A percentile compares a stretch with the other conserved stretches of the same genome.
Conservation (phyloP, 371 early-diverging fungal species). For the Syncephalastrum monosporum region DNA sequence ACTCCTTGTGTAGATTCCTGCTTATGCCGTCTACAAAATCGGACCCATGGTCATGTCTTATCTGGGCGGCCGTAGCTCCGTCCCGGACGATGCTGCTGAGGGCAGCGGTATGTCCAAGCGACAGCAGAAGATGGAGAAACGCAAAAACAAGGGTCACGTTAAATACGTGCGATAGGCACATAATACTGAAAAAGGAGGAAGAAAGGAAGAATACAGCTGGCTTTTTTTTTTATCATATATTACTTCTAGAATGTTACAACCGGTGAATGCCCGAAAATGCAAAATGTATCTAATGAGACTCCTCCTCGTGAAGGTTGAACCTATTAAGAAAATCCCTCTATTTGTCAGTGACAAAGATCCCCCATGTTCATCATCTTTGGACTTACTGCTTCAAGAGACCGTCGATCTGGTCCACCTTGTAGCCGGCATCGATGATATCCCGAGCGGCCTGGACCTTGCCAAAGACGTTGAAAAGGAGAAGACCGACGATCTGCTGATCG, state of each 20-base stretch:
- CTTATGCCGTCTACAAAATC: slow-evolving; percentile 58
- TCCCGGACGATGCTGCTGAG: slow-evolving; percentile 13
- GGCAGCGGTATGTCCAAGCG: slow-evolving; percentile 55
- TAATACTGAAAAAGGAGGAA: too few species aligned
- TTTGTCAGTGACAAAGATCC: not conserved
- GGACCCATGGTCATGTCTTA: slow-evolving; percentile 57
- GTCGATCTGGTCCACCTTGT: slow-evolving; percentile 48
- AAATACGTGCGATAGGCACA: slow-evolving; percentile 38
- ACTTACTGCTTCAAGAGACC: slow-evolving; percentile 41
- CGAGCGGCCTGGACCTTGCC: slow-evolving; percentile 74
- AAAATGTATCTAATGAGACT: slow-evolving; percentile 8
- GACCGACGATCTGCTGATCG: slow-evolving; percentile 65
- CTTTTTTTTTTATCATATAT: too few species aligned
- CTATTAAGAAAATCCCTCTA: not conserved
- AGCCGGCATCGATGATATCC: slow-evolving; percentile 54
- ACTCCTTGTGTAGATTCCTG: slow-evolving; percentile 52
- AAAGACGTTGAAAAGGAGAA: slow-evolving; percentile 70
- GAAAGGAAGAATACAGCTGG: too few species aligned
- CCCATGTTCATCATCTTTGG: not conserved
- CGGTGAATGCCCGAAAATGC: too few species aligned
- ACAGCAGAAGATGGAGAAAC: slow-evolving; percentile 61
- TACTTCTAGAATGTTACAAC: too few species aligned
- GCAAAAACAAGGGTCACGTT: slow-evolving; percentile 53
- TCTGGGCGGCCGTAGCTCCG: slow-evolving; percentile 30
- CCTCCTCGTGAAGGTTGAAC: slow-evolving; percentile 12